Evolutionary conservation across 352 stramenopile species (phyloP), one percentile per base, ranked within the genome.

Genomic region (Pythium brachiatum): DNA sequence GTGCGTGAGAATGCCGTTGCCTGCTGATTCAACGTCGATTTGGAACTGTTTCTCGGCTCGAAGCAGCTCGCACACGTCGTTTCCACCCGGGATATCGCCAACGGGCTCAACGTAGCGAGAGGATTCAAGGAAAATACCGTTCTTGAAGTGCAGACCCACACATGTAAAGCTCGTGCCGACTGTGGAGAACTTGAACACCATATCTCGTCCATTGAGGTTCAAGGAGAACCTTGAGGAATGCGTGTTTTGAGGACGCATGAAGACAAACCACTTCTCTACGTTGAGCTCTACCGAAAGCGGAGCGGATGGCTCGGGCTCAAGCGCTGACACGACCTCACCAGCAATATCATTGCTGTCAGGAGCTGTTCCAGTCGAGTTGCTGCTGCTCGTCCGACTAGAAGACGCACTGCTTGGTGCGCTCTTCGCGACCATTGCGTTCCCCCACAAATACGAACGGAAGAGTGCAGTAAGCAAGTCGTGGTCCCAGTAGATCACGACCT

Each of bases 401-500:
- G 66, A 62, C 18, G 34, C 43, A 29, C 75, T 83, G 50, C 52
- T 78, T 0, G 68, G 70, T 13, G 64, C 66, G 38, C 61, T 66
- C 25, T 57, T 78, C 13, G 55, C 47, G 0, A 76, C 48, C 3
- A 66, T 26, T 0, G 60, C 60, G 15, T 73, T 78, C 0, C 66
- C 72, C 20, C 77, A 70, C 0, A 86, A 60, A 38, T 89, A 85
- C 16, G 83, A 88, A 2, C 64, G 71, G 54, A 89, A 78, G 18
- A 92, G 58, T 3, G 75, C 73, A 43, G 82, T 79, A 8, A 92
- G 53, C 23, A 90, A 62, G 13, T 88, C 77, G 32, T 90, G 79
- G 48, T 92, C 81, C 83, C 83, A 92, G 50, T 90, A 92, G 5
- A 90, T 2, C 1, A 74, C 71, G 7, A 78, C 69, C 63, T 83